These are phyloP conservation scores for Blastomyces parvus DNA, from an alignment of 2,329 filamentous ascomycete species.

Conservation along the genomic window DNA sequence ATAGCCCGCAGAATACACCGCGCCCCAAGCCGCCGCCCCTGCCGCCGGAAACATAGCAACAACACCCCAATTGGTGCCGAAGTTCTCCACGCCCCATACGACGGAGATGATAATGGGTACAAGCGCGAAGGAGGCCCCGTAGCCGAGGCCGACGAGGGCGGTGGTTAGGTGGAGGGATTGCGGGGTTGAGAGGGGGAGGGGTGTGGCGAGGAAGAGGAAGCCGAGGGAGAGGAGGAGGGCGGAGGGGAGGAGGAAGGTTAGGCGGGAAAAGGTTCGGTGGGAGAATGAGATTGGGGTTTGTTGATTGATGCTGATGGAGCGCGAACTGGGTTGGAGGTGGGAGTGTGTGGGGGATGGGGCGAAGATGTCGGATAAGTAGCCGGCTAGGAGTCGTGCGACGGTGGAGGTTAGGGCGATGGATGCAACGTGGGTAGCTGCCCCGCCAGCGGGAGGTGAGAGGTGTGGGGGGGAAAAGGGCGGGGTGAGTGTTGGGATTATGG, in stretches of 20 bases:
- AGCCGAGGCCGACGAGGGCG: conserved; percentile 75
- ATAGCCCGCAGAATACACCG: conserved; percentile 60
- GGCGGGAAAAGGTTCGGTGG: conserved; percentile 58
- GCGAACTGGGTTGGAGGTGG: conserved; percentile 37
- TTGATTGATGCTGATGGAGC: conserved; percentile 15
- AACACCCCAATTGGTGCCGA: conserved; percentile 96
- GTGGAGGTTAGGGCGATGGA: conserved; percentile 88
- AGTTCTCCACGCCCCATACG: conserved; percentile 97
- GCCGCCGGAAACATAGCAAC: conserved; percentile 83
- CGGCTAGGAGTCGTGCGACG: conserved; percentile 77
- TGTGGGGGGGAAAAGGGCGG: conserved; percentile 47
- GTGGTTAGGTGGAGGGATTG: conserved; percentile 81
- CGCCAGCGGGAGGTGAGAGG: conserved; percentile 48
- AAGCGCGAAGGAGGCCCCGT: conserved; percentile 82
- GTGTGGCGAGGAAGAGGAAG: conserved; percentile 67
- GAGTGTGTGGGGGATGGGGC: conserved; percentile 58
- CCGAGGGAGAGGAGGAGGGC: conserved; percentile 65
- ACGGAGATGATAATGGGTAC: conserved; percentile 90
- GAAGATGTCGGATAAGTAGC: conserved; percentile 77
- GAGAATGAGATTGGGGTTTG: conserved; percentile 11
- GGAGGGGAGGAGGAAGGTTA: conserved; percentile 69
- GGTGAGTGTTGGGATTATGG: conserved; percentile 78
- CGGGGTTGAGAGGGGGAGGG: conserved; percentile 66
- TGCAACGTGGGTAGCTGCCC: conserved; percentile 72
- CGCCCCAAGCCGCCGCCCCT: conserved; percentile 80